Evolutionary conservation across 1,284 basidiomycete genomes (phyloP).

Genomic region (Marasmius sp.): DNA sequence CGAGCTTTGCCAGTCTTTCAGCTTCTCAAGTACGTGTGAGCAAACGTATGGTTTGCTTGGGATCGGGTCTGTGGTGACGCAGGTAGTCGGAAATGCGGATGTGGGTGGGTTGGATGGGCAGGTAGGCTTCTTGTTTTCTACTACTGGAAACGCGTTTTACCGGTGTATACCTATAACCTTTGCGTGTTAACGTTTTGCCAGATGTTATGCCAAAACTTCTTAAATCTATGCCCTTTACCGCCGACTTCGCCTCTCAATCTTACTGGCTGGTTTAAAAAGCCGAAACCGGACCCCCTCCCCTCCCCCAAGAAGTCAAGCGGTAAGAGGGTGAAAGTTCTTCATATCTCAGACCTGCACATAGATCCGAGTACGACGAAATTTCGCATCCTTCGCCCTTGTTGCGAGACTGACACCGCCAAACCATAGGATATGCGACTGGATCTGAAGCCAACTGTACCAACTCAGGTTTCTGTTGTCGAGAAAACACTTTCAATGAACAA

Average conservation of each 20-base stretch:
- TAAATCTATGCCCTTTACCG: conserved; percentile 50
- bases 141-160: neutral
- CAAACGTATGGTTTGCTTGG: conserved; percentile 45
- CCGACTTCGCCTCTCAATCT: conserved; percentile 51
- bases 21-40: conserved; percentile 53
- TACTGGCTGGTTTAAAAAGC: conserved; percentile 60
- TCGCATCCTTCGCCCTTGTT: neutral
- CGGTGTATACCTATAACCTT: no score
- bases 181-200: conserved; percentile 19
- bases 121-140: conserved; percentile 35
- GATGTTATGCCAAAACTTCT: conserved; percentile 57
- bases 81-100: conserved; percentile 67
- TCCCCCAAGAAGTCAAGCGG: conserved; percentile 56
- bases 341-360: conserved; percentile 78
- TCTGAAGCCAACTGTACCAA: conserved; percentile 71
- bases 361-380: conserved; percentile 52
- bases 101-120: conserved; percentile 71
- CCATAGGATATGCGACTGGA: conserved; percentile 65
- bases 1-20: conserved; percentile 60
- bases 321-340: conserved; percentile 69
- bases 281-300: conserved; percentile 68
- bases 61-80: conserved; percentile 63
- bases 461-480: conserved; percentile 71
- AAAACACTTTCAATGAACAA: conserved; percentile 48
- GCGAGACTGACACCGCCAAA: neutral